These are phyloP conservation scores for Leccinellum albellum DNA, from an alignment of 768 basidiomycete species.

Conservation along the genomic window DNA sequence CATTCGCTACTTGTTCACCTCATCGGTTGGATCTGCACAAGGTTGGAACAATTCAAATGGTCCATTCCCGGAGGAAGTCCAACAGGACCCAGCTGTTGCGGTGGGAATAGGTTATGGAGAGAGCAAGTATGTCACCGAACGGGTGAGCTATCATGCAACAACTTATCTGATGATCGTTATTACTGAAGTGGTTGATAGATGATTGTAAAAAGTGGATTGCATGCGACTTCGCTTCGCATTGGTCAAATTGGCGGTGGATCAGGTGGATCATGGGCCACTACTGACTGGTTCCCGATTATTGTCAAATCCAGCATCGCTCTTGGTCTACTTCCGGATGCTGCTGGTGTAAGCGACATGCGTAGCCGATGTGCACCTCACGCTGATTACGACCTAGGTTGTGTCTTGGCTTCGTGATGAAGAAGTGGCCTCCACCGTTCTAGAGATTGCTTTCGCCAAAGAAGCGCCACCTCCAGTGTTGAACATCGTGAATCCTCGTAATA, in stretches of 20 bases:
- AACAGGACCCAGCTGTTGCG: conserved; percentile 31
- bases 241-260: conserved; percentile 45
- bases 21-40: conserved; percentile 35
- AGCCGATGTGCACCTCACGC: too few species aligned
- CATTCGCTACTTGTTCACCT: conserved; percentile 39
- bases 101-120: conserved; percentile 49
- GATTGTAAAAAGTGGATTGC: conserved; percentile 37
- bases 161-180: background rate
- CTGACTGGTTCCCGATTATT: conserved; percentile 48
- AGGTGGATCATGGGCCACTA: conserved; percentile 40
- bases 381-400: conserved; percentile 4
- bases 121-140: conserved; percentile 42
- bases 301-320: conserved; percentile 32
- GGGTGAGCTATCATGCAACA: conserved; percentile 18
- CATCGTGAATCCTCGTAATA: conserved; percentile 37
- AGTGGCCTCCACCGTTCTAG: conserved; percentile 32
- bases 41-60: conserved; percentile 28
- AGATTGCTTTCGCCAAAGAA: conserved; percentile 20
- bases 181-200: too few species aligned
- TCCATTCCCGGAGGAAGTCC: conserved; percentile 35
- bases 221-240: conserved; percentile 37
- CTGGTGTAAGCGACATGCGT: too few species aligned
- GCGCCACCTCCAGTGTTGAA: conserved; percentile 28
- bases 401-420: conserved; percentile 44
- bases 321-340: conserved; percentile 26